Base-by-base conservation (phyloP, 306 rosid genomes). In the Crotalaria pallida region DNA sequence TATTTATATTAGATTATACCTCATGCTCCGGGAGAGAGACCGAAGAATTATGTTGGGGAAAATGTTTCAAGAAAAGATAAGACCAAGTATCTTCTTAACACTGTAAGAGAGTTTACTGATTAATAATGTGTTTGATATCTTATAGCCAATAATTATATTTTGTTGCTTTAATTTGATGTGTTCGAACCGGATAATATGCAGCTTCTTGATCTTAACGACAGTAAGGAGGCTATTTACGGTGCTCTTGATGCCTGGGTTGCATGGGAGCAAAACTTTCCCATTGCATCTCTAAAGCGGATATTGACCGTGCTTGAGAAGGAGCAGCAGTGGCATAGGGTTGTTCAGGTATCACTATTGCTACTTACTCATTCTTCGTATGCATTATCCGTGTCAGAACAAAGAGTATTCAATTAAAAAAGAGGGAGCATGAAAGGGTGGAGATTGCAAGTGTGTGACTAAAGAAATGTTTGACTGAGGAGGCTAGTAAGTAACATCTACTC, bases 221-320 rank as follows among this genome's bases (percentile, higher is more conserved):
- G 82, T 66, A 94, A 94, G 81, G 92, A 94, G 66, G 87, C 88
- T 59, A 72, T 90, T 80, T 94, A 88, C 74, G 88, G 97, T 61
- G 82, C 98, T 40, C 90, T 94, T 74, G 94, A 94, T 85, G 90
- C 94, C 53, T 94, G 92, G 96, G 94, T 84, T 84, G 96, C 97
- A 18, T 90, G 97, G 97, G 98, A 90, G 77, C 83, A 85, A 49
- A 81, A 74, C 22, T 94, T 90, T 43, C 98, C 97, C 18, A 85
- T 88, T 18, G 88, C 73, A 17, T 77, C 92, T 56, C 74, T 94
- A 47, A 90, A 81, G 75, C 57, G 40, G 62, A 86, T 80, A 7
- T 77, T 94, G 82, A 52, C 27, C 78, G 44, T 49, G 65, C 97
- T 94, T 61, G 94, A 94, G 83, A 87, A 85, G 89, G 90, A 90